A percentile compares a stretch with the other conserved stretches of the same genome.
These are phyloP conservation scores for Entomophthora muscae DNA, from an alignment of 371 early-diverging fungal species.

Conservation along the genomic window DNA sequence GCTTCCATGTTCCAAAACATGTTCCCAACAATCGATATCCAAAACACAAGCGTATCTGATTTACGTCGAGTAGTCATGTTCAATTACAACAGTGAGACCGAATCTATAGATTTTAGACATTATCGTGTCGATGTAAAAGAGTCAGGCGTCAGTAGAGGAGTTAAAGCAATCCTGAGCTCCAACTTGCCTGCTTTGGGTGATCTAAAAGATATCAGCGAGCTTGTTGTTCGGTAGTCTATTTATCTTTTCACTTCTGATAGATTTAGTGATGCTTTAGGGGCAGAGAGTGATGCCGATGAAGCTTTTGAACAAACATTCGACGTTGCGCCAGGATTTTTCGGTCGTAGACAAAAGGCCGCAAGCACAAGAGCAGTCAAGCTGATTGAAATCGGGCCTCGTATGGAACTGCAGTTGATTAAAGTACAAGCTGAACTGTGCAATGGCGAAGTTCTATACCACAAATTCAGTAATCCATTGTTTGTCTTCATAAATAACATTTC, in stretches of 20 bases:
- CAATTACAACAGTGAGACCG: conserved; percentile 72
- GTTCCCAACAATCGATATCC: conserved; percentile 87
- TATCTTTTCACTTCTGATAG: background rate
- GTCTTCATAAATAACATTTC: conserved; percentile 2
- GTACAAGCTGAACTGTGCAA: conserved; percentile 80
- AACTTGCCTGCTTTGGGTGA: conserved; percentile 58
- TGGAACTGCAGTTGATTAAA: conserved; percentile 75
- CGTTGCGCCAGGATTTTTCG: conserved; percentile 59
- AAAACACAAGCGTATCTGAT: conserved; percentile 76
- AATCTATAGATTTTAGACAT: conserved; percentile 77
- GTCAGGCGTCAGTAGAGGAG: conserved; percentile 74
- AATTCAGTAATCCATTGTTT: conserved; percentile 21
- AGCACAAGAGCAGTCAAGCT: conserved; percentile 75
- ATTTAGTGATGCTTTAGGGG: conserved; percentile 56
- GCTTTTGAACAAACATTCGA: conserved; percentile 61
- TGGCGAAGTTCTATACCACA: conserved; percentile 84
- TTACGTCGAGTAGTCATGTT: conserved; percentile 81
- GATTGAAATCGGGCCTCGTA: conserved; percentile 81
- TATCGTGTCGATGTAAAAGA: conserved; percentile 75
- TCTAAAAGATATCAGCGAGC: conserved; percentile 83
- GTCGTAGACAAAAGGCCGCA: conserved; percentile 47
- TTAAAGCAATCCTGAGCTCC: conserved; percentile 55
- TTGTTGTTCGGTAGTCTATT: conserved; percentile 36
- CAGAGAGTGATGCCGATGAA: conserved; percentile 88
- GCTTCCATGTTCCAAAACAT: conserved; percentile 88